Base-by-base conservation (phyloP, 2,329 filamentous ascomycete species). In the Pseudogymnoascus sp. region DNA sequence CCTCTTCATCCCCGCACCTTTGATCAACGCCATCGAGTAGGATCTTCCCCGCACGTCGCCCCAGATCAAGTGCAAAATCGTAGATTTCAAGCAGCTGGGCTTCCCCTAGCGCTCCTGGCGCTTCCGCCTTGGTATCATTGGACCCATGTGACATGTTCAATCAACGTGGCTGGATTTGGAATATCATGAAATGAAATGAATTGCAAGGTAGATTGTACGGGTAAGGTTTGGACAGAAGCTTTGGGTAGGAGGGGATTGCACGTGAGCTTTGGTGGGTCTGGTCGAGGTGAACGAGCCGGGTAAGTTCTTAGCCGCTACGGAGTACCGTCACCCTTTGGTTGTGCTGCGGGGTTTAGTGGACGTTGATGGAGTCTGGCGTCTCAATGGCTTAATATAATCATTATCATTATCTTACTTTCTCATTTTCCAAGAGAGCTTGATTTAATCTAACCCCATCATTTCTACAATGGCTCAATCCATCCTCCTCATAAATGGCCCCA, bases 401-500 rank as follows among this genome's bases (percentile, higher is more conserved):
- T 49, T 5, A 31, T 33, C 49, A 33, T 55, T 55, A 33, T 55
- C 9, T 18, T 33, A 55, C 12, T 33, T 52, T 55, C 49, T 52
- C 25, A 55, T 18, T n/a, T 14, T 25, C 12, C 23, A 33, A 55
- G 25, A 31, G 25, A 52, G 11, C 2, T 52, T 31, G 14, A 28
- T 28, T 49, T 25, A 28, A 14, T 7, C 23, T 28, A 2, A 4
- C 14, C 9, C 16, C 8, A 4, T 9, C 23, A 18, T 14, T 52
- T 55, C 18, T n/a, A 69, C 61, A 59, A 74, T 75, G 76, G 67
- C 74, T 40, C 76, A 75, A 66, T 74, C 71, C 49, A 85, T 91
- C 71, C 85, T 91, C 68, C 80, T 91, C 67, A 85, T 92, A 78
- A 91, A 91, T 75, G 89, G 89, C n/a, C 88, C 89, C 33, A 93